Conservation (phyloP, 805 yeast species). For the Saccharomycopsis schoenii region DNA sequence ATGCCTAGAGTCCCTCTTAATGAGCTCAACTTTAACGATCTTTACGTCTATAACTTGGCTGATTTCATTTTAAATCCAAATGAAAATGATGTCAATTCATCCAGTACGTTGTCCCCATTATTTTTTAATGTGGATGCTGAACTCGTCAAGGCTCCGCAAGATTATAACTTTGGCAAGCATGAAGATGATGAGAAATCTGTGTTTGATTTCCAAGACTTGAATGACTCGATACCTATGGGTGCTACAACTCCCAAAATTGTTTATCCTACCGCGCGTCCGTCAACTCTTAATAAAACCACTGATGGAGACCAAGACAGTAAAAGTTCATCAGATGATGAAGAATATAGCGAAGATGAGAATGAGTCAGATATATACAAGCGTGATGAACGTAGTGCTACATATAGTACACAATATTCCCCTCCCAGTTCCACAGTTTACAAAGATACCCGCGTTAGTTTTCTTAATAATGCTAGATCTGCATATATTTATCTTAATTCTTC, state of each 20-base stretch:
- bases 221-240: background rate
- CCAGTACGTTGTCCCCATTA: background rate
- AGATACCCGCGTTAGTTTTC: background rate
- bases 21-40: background rate
- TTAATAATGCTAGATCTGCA: conserved; percentile 56
- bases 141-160: background rate
- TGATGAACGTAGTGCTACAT: background rate
- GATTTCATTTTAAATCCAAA: background rate
- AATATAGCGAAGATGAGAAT: background rate
- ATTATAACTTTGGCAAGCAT: background rate
- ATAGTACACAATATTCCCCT: background rate
- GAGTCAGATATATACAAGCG: background rate
- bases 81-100: background rate
- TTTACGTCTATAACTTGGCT: background rate
- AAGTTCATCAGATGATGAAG: background rate
- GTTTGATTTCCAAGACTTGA: background rate
- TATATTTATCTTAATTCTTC: conserved; percentile 47
- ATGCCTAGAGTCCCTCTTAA: background rate
- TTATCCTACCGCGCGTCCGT: background rate
- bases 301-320: background rate
- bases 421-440: background rate
- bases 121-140: background rate
- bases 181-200: background rate
- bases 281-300: background rate
- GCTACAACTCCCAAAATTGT: background rate